Percentiles rank a stretch among this genome's conserved stretches.
Evolutionary conservation across 2,329 filamentous ascomycete genomes (phyloP).

Genomic region (Paraphoma sp.): DNA sequence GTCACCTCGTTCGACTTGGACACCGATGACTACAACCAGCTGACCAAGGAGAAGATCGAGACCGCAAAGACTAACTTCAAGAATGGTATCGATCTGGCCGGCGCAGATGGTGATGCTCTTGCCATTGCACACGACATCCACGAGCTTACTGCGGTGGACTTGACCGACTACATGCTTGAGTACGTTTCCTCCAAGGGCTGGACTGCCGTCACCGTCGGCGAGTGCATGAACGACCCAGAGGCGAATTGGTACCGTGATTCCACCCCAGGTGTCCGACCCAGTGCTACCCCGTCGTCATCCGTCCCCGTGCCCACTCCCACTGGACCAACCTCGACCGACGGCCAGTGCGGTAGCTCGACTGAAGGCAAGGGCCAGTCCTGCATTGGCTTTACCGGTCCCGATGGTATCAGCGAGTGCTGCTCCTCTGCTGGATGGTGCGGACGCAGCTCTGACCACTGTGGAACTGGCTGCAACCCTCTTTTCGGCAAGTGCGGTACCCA

Average conservation of each 20-base stretch:
- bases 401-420: conserved; percentile 51
- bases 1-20: conserved; percentile 68
- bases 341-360: conserved; percentile 24
- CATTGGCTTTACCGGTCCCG: conserved; percentile 32
- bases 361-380: conserved; percentile 21
- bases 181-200: conserved; percentile 47
- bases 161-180: conserved; percentile 54
- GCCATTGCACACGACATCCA: conserved; percentile 62
- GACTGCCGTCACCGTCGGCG: conserved; percentile 56
- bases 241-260: conserved; percentile 58
- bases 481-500: conserved; percentile 20
- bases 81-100: conserved; percentile 45
- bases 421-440: conserved; percentile 51
- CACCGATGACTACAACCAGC: conserved; percentile 53
- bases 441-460: conserved; percentile 28
- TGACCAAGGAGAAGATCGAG: conserved; percentile 36
- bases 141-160: conserved; percentile 51
- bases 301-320: conserved; percentile 26
- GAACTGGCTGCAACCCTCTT: conserved; percentile 27
- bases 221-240: conserved; percentile 54
- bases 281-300: conserved; percentile 29
- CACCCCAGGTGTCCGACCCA: conserved; percentile 38
- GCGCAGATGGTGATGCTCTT: conserved; percentile 49
- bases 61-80: conserved; percentile 49
- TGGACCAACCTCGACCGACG: conserved; percentile 25